Conservation (phyloP, 176 grass and related monocot species). For the Triticum turgidum region DNA sequence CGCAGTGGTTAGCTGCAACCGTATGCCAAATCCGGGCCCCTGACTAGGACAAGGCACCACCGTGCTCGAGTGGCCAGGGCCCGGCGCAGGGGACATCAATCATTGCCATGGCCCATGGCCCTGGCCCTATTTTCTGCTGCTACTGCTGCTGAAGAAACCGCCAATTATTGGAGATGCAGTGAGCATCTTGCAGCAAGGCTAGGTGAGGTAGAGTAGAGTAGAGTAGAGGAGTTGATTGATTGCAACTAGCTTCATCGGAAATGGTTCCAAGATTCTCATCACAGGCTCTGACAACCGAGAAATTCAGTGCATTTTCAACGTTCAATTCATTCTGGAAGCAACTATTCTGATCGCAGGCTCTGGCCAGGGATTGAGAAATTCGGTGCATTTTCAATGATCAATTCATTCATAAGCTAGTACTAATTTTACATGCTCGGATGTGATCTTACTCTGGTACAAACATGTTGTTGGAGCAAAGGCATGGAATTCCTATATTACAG, state of each 20-base stretch:
- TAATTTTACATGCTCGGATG: constrained; percentile 5
- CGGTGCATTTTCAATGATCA: background rate
- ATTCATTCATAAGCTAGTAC: background rate
- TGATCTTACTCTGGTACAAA: background rate
- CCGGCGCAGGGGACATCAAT: constrained; percentile 31
- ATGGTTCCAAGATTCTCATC: constrained; percentile 1
- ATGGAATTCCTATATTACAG: constrained; percentile 23
- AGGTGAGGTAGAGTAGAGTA: background rate
- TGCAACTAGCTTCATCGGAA: background rate
- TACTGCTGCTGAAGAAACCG: constrained; percentile 28
- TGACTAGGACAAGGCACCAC: constrained; percentile 42
- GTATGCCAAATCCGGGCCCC: constrained; percentile 37
- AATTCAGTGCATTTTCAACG: background rate
- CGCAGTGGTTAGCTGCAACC: constrained; percentile 24
- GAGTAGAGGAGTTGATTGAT: background rate
- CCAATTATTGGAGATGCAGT: constrained; percentile 31
- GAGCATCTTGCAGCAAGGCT: background rate
- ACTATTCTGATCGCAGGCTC: background rate
- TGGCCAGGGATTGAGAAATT: background rate
- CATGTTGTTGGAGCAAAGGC: background rate
- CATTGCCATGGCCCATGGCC: constrained; percentile 10
- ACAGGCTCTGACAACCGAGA: background rate
- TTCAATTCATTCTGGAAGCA: background rate
- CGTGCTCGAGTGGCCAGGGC: constrained; percentile 18
- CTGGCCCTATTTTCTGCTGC: background rate